Percentiles rank a stretch among this genome's conserved stretches.
Conservation (phyloP, 2,329 filamentous ascomycete species). For the Chrysoporthe cubensis region DNA sequence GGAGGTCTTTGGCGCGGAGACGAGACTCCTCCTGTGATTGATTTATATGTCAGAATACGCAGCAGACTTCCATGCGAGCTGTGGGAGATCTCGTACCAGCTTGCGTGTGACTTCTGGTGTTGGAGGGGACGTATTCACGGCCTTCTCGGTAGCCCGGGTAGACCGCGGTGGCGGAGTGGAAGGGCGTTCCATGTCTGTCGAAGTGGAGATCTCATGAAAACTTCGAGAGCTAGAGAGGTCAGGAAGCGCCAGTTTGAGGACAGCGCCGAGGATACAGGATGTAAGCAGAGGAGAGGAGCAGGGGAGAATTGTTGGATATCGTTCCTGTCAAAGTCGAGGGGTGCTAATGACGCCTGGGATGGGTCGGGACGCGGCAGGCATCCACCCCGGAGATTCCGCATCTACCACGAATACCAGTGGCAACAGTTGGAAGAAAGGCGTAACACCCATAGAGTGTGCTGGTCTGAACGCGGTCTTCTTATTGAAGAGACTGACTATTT, state of each 20-base stretch:
- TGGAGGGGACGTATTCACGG: slow-evolving; percentile 46
- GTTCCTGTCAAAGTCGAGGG: background rate
- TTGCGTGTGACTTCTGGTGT: slow-evolving; percentile 57
- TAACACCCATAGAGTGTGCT: background rate
- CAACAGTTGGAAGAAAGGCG: background rate
- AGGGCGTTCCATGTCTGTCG: slow-evolving; percentile 49
- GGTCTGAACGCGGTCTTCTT: background rate
- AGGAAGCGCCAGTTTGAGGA: background rate
- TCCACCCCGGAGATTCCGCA: slow-evolving; percentile 18
- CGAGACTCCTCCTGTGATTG: slow-evolving; percentile 76
- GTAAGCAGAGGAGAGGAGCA: background rate
- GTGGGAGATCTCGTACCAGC: slow-evolving; percentile 15
- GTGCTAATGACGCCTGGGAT: slow-evolving; percentile 16
- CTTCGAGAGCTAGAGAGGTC: too few species aligned
- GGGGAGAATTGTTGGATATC: background rate
- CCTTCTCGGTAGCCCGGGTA: slow-evolving; percentile 35
- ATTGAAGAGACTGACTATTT: slow-evolving; percentile 6
- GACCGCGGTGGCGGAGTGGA: slow-evolving; percentile 48
- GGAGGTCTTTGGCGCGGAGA: slow-evolving; percentile 84
- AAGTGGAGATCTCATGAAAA: background rate
- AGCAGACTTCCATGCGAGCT: slow-evolving; percentile 5
- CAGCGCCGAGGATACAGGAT: background rate
- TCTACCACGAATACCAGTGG: slow-evolving; percentile 1
- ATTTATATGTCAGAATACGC: slow-evolving; percentile 14
- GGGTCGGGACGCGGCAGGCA: slow-evolving; percentile 23